Evolutionary conservation across 805 yeast genomes (phyloP).

Genomic region (Kuraishia cidri): DNA sequence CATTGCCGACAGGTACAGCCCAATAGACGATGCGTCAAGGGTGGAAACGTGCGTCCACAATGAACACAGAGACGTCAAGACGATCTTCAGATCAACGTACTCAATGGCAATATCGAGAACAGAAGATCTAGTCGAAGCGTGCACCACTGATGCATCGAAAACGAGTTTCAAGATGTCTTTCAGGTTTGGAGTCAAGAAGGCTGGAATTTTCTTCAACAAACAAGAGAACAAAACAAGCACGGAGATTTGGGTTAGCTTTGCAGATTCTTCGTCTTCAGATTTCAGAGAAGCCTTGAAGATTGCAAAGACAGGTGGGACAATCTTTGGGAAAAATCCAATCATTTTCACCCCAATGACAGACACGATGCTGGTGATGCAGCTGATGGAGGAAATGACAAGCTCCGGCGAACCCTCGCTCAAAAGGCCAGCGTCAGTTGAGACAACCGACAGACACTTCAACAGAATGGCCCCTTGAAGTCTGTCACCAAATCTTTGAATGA

Average conservation of each 20-base stretch:
- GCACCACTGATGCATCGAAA: slow-evolving; percentile 48
- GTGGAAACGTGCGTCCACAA: slow-evolving; percentile 44
- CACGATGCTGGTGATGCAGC: slow-evolving; percentile 61
- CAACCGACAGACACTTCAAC: slow-evolving; percentile 36
- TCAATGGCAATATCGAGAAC: slow-evolving; percentile 54
- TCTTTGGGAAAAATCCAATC: slow-evolving; percentile 77
- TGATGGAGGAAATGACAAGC: slow-evolving; percentile 62
- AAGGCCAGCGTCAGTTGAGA: slow-evolving; percentile 44
- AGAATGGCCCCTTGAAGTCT: slow-evolving; percentile 37
- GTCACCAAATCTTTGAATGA: slow-evolving; percentile 56
- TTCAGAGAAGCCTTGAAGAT: slow-evolving; percentile 34
- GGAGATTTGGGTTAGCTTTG: slow-evolving; percentile 54
- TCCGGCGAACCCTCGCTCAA: slow-evolving; percentile 40
- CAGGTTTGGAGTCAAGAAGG: slow-evolving; percentile 67
- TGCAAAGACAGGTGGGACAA: slow-evolving; percentile 64
- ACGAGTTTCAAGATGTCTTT: slow-evolving; percentile 51
- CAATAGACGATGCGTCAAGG: slow-evolving; percentile 41
- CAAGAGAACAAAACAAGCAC: slow-evolving; percentile 65
- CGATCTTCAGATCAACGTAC: slow-evolving; percentile 57
- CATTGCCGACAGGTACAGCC: slow-evolving; percentile 60
- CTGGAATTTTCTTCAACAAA: slow-evolving; percentile 75
- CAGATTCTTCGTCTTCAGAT: slow-evolving; percentile 17
- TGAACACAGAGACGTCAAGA: slow-evolving; percentile 51
- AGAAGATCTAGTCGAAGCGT: slow-evolving; percentile 50
- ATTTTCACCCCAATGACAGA: slow-evolving; percentile 76